Conservation (phyloP, 768 basidiomycete genomes). For the Tulasnella sp. region DNA sequence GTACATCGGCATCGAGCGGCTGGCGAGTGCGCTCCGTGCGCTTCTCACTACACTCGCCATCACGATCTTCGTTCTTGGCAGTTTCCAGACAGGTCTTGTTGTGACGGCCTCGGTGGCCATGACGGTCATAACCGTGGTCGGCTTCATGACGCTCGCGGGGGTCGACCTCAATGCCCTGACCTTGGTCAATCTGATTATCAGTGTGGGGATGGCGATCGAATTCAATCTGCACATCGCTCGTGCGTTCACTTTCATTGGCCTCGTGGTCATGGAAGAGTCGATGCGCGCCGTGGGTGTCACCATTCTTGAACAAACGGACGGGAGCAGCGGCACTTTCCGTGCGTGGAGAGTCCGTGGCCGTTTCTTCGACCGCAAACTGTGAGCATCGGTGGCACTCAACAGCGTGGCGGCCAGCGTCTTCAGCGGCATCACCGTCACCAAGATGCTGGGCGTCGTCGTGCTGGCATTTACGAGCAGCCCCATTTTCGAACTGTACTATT, state of each 20-base stretch:
- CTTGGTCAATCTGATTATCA: slow-evolving; percentile 91
- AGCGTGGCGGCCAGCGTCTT: slow-evolving; percentile 48
- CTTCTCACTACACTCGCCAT: slow-evolving; percentile 73
- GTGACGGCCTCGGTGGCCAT: slow-evolving; percentile 78
- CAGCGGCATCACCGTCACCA: slow-evolving; percentile 94
- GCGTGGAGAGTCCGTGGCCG: slow-evolving; percentile 52
- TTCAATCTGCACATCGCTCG: slow-evolving; percentile 93
- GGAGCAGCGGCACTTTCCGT: slow-evolving; percentile 87
- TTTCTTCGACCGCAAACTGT: slow-evolving; percentile 14
- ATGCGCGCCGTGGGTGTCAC: slow-evolving; percentile 72
- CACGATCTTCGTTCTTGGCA: slow-evolving; percentile 77
- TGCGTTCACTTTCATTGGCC: slow-evolving; percentile 92
- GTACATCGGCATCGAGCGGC: slow-evolving; percentile 73
- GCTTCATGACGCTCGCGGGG: slow-evolving; percentile 85
- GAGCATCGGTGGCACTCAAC: neutral
- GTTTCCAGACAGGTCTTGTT: slow-evolving; percentile 80
- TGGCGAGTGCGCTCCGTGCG: slow-evolving; percentile 79
- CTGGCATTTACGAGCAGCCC: slow-evolving; percentile 55
- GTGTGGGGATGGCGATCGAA: slow-evolving; percentile 91
- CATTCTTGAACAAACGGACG: slow-evolving; percentile 87
- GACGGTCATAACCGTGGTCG: slow-evolving; percentile 80
- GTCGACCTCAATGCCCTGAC: slow-evolving; percentile 89
- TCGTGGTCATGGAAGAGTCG: slow-evolving; percentile 65
- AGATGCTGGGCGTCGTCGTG: slow-evolving; percentile 92
- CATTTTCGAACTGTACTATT: slow-evolving; percentile 72